Evolutionary conservation across 1,139 yeast species (phyloP), one percentile per base, ranked within the genome.

Genomic region (Pichia sp.): DNA sequence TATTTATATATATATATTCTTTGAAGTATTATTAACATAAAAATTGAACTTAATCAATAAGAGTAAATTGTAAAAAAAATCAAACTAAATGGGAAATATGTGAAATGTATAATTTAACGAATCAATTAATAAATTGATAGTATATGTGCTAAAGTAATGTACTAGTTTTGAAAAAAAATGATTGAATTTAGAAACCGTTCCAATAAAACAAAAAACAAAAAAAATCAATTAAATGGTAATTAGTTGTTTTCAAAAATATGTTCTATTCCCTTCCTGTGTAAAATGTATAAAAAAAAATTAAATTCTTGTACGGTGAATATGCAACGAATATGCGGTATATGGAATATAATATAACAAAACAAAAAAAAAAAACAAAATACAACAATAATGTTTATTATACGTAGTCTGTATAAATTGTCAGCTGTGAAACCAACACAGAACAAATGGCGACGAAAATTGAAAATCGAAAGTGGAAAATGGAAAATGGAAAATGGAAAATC

Each of bases 1-100:
- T 50, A 11, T 47, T 51, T 39, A 42, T 49, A 16, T 19, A 48
- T n/a, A 47, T 45, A 45, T 42, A 54, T 53, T 39, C 53, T 5
- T 55, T 52, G 3, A 41, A 41, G 28, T 34, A n/a, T 8, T 34
- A 34, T 34, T 34, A 34, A n/a, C 38, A 34, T 34, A 34, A n/a
- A 34, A 34, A 34, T 6, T 34, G 11, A 34, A 34, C 7, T 9
- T 18, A 7, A 34, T 6, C n/a, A n/a, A 18, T 34, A n/a, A 34
- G 3, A 34, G n/a, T 34, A 34, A 7, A 16, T 5, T n/a, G 11
- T 8, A n/a, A 8, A 8, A 19, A 18, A 36, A 19, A 4, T 36
- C 16, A 31, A 31, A 31, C 16, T 5, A 36, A 19, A 10, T 9
- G 16, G 7, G 18, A 36, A 36, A 11, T 19, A 10, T 36, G 7